Conservation (phyloP, 768 basidiomycete genomes). For the Mycena galericulata region DNA sequence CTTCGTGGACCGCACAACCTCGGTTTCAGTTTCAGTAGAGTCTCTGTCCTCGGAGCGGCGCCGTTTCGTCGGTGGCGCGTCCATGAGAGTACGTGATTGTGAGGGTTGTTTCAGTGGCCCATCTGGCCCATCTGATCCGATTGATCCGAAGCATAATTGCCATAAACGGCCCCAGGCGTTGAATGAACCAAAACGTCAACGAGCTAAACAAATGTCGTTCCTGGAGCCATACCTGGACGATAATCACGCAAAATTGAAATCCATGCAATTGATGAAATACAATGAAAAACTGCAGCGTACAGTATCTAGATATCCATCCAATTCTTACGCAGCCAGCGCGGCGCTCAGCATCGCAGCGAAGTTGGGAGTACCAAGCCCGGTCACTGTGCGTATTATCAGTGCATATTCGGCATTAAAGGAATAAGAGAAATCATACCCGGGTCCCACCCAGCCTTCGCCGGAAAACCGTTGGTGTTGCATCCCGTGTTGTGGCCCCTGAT, state of each 20-base stretch:
- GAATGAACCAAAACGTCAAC: background rate
- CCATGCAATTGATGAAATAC: constrained; percentile 5
- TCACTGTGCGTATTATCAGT: constrained; percentile 24
- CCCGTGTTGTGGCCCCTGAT: constrained; percentile 42
- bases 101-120: too few relatives aligned
- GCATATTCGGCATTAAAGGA: background rate
- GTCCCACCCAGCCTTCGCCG: constrained; percentile 40
- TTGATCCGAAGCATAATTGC: constrained; percentile 7
- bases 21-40: background rate
- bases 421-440: constrained; percentile 24
- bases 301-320: background rate
- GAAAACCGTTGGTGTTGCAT: constrained; percentile 40
- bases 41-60: constrained; percentile 4
- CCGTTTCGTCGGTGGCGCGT: background rate
- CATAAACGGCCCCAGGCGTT: background rate
- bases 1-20: background rate
- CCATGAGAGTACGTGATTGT: background rate
- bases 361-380: constrained; percentile 42
- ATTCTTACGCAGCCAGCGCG: constrained; percentile 18
- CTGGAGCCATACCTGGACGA: too few relatives aligned
- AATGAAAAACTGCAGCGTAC: background rate
- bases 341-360: constrained; percentile 32
- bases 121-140: too few relatives aligned
- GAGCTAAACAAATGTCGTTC: too few relatives aligned
- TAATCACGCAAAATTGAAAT: background rate